Base-by-base conservation (phyloP, 768 basidiomycete genomes). In the Fomitopsis pulvina region DNA sequence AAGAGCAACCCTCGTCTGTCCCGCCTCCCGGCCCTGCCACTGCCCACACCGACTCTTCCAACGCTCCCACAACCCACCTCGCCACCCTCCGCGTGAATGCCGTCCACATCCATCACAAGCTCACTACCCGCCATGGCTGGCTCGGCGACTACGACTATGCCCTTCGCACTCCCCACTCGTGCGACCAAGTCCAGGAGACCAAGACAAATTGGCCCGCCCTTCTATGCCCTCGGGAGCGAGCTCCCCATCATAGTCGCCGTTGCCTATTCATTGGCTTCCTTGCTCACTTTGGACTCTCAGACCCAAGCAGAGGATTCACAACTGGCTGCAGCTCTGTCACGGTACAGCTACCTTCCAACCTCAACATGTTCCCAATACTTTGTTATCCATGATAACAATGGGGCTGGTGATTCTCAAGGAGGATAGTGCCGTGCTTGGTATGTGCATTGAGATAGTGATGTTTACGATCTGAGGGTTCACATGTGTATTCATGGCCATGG, bases 141-240 rank as follows among this genome's bases (percentile, higher is more conserved):
- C 50, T 91, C n/a, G 89, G 89, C 0, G 83, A 85, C 61, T 92
- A 90, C 60, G 79, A 91, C 68, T 91, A 87, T 59, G 74, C 89
- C 89, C 0, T 87, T 78, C 59, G 20, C 58, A 5, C 21, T 51
- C 37, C 63, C 72, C 25, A 62, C 63, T 16, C 62, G 61, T 21
- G 49, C 54, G 5, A 45, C 51, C 18, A 66, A 68, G 16, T 60
- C 50, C 26, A 64, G 63, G 37, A 52, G 43, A 44, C n/a, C n/a
- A n/a, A 54, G 40, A 16, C 51, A 50, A 14, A 59, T 64, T 8
- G 62, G 67, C n/a, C 83, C 89, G 1, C 87, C 87, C 0, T 92
- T 91, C 67, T 91, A 88, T 56, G 79, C 79, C 2, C 67, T 91
- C 5, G 74, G 90, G 45, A 79, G 77, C 25, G 80, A 87, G 21